Evolutionary conservation across 306 rosid species (phyloP).

Genomic region (Hippophae tibetana): DNA sequence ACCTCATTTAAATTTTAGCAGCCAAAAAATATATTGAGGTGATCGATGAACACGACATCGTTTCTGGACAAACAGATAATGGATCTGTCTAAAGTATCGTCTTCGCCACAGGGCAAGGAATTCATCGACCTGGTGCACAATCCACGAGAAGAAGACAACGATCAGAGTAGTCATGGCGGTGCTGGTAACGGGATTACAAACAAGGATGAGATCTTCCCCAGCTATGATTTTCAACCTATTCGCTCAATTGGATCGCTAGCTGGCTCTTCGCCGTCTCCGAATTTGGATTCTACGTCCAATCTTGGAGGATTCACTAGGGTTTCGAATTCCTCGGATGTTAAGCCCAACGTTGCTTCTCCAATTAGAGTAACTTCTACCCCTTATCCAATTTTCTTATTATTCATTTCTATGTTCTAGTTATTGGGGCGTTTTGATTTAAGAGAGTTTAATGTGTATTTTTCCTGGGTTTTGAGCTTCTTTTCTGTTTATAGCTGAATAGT

Average conservation of each 20-base stretch:
- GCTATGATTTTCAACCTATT: conserved; percentile 86
- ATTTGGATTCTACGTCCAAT: conserved; percentile 32
- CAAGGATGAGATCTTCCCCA: conserved; percentile 54
- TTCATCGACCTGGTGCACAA: conserved; percentile 51
- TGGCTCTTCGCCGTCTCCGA: conserved; percentile 23
- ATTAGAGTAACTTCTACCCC: conserved; percentile 30
- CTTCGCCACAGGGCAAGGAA: conserved; percentile 36
- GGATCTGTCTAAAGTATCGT: conserved; percentile 59
- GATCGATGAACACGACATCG: conserved; percentile 67
- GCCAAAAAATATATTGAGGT: no score
- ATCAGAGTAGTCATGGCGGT: conserved; percentile 16
- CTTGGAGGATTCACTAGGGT: conserved; percentile 28
- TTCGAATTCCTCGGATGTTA: conserved; percentile 49
- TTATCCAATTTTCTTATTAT: not conserved
- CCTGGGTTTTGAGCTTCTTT: no score
- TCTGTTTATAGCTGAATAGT: no score
- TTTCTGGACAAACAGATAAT: conserved; percentile 87
- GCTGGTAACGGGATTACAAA: conserved; percentile 31
- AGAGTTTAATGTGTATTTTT: not conserved
- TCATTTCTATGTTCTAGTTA: not conserved
- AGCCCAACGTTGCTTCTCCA: conserved; percentile 30
- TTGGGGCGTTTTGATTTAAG: not conserved
- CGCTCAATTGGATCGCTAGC: conserved; percentile 30
- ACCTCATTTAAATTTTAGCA: no score
- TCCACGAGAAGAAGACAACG: conserved; percentile 21